Base-by-base conservation (phyloP, 2,329 filamentous ascomycete species). In the Aquanectria penicillioides region DNA sequence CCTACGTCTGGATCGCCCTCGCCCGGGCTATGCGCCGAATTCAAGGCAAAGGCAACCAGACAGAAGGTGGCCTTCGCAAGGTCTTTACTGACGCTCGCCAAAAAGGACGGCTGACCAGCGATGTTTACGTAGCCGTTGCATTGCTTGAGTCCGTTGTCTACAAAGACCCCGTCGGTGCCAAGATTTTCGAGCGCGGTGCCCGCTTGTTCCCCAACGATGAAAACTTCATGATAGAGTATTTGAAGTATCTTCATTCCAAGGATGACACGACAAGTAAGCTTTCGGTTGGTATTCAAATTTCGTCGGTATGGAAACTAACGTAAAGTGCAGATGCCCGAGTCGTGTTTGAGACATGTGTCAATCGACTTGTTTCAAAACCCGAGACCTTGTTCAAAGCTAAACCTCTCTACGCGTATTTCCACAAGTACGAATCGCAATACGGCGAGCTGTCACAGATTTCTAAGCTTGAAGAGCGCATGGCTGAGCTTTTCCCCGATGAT, bases 91-190 rank as follows among this genome's bases (percentile, higher is more conserved):
- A 98, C 74, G 94, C 95, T 43, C 88, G 95, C 28, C 90, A 91
- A 69, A 89, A 89, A 64, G 96, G 95, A 15, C 90, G 93, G 50
- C 85, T 99, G 40, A 95, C 93, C 7, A 97, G 93, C 69, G 95
- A 98, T 73, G 92, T 97, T 6, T 99, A 99, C 72, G 91, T 97
- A 51, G 93, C 93, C 1, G 93, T 93, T 66, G 95, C 96, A 13
- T 83, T 97, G 58, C 91, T 99, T 71, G 95, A 99, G 75, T 94
- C 95, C 73, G 89, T 97, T 68, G 96, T 96, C 66, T 99, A 99
- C 77, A 95, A 97, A 71, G 95, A 98, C 69, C 86, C 89, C 1
- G 92, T 95, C 1, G 94, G 94, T 2, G 92, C 91, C 37, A 97
- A 95, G 78, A 98, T 99, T 59, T 97, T 98, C 66, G 95, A 99